Percentiles rank a stretch among this genome's conserved stretches.
Evolutionary conservation across 768 basidiomycete species (phyloP).

Genomic region (Hypsizygus marmoreus): DNA sequence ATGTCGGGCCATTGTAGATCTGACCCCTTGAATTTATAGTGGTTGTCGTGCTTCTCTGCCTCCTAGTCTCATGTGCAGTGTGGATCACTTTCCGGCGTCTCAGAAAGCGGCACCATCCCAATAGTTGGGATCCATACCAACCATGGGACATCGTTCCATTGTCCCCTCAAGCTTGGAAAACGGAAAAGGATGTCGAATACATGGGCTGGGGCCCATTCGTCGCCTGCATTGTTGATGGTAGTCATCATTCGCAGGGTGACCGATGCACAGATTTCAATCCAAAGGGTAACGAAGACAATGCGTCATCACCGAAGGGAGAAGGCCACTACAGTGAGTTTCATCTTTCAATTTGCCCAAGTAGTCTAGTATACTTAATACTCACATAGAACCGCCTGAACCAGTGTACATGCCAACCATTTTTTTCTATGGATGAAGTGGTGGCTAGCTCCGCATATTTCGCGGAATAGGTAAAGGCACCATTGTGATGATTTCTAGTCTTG

Average conservation of each 20-base stretch:
- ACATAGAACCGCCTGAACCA: background rate
- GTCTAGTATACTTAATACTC: background rate
- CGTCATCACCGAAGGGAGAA: background rate
- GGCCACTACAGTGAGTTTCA: background rate
- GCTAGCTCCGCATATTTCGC: background rate
- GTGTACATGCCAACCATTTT: constrained; percentile 1
- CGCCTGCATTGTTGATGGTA: background rate
- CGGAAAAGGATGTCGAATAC: constrained; percentile 1
- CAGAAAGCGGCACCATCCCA: background rate
- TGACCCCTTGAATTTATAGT: constrained; percentile 5
- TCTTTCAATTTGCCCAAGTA: background rate
- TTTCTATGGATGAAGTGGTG: background rate
- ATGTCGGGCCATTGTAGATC: background rate
- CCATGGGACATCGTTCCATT: constrained; percentile 7
- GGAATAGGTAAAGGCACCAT: background rate
- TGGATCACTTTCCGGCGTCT: constrained; percentile 11
- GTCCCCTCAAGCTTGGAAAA: constrained; percentile 1
- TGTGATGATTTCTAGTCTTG: background rate
- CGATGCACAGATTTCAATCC: background rate
- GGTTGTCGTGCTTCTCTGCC: constrained; percentile 13
- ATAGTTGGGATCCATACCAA: constrained; percentile 7
- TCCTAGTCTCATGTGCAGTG: constrained; percentile 7
- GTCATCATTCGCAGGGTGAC: background rate
- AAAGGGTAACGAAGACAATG: constrained; percentile 6
- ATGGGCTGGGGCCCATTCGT: background rate